Evolutionary conservation across 257 asterid species (phyloP).

Genomic region (Linderniella brevidens): DNA sequence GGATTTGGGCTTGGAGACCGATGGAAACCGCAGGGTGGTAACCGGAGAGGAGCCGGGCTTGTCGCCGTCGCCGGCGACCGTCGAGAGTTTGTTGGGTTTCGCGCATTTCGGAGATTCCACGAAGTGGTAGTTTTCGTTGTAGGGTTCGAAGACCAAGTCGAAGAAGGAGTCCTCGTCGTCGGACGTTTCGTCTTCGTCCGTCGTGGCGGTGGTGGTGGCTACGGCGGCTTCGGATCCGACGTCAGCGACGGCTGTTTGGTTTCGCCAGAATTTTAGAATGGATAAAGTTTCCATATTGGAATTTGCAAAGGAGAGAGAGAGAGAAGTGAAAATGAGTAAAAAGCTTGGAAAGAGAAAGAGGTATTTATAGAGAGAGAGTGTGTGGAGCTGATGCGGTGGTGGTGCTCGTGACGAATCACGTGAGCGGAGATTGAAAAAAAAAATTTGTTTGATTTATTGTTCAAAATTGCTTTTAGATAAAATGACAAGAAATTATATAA

Average conservation of each 20-base stretch:
- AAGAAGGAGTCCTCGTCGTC: constrained; percentile 58
- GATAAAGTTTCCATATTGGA: constrained; percentile 45
- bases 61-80: constrained; percentile 17
- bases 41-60: constrained; percentile 35
- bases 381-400: too few species aligned
- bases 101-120: constrained; percentile 29
- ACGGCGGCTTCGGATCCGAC: constrained; percentile 20
- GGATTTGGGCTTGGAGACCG: constrained; percentile 14
- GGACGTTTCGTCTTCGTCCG: constrained; percentile 17
- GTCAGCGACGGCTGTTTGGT: constrained; percentile 14
- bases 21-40: constrained; percentile 30
- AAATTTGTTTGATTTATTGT: too few species aligned
- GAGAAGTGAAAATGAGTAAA: neutral
- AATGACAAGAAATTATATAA: too few species aligned
- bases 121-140: constrained; percentile 14
- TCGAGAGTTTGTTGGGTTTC: constrained; percentile 4
- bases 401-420: too few species aligned
- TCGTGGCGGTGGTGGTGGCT: constrained; percentile 11
- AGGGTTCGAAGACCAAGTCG: constrained; percentile 39
- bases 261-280: constrained; percentile 47
- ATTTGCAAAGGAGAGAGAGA: constrained; percentile 3
- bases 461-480: too few species aligned
- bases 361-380: too few species aligned
- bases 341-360: too few species aligned
- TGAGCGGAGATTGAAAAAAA: too few species aligned